A percentile compares a stretch with the other conserved stretches of the same genome.
Conservation (phyloP, 139 green algal genomes). For the Chara braunii region DNA sequence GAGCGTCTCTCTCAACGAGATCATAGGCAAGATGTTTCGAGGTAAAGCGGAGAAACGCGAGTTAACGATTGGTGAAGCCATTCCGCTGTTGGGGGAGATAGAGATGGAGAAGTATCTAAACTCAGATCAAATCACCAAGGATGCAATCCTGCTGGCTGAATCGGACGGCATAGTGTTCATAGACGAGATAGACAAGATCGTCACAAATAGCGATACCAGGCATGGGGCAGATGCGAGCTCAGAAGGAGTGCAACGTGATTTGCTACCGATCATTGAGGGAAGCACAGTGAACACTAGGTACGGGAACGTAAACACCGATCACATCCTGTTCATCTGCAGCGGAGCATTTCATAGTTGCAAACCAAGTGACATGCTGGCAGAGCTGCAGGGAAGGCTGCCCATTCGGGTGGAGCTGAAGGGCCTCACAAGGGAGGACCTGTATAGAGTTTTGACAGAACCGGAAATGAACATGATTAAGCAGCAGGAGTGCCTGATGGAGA, state of each 20-base stretch:
- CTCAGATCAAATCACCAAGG: conserved; percentile 57
- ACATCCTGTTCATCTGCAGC: conserved; percentile 93
- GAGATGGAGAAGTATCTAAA: conserved; percentile 72
- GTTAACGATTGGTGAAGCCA: conserved; percentile 61
- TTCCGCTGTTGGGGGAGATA: conserved; percentile 63
- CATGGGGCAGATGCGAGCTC: conserved; percentile 54
- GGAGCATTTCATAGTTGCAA: conserved; percentile 88
- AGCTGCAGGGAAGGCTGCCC: conserved; percentile 82
- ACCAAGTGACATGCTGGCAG: conserved; percentile 81
- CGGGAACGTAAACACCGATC: conserved; percentile 88
- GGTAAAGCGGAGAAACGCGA: conserved; percentile 53
- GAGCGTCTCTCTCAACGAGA: too few relatives aligned
- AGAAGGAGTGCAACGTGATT: conserved; percentile 88
- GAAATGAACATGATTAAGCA: conserved; percentile 86
- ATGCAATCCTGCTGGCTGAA: conserved; percentile 59
- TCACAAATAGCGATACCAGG: conserved; percentile 53
- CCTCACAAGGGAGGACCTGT: conserved; percentile 59
- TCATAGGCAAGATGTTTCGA: too few relatives aligned
- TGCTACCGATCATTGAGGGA: conserved; percentile 95
- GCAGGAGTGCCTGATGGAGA: conserved; percentile 80
- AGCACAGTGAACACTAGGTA: conserved; percentile 48
- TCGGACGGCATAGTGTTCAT: conserved; percentile 87
- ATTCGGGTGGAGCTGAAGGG: conserved; percentile 92
- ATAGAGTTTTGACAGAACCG: conserved; percentile 76
- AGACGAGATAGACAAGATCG: conserved; percentile 97